Evolutionary conservation across 2,329 filamentous ascomycete species (phyloP).

Genomic region (Aspergillus hiratsukae): DNA sequence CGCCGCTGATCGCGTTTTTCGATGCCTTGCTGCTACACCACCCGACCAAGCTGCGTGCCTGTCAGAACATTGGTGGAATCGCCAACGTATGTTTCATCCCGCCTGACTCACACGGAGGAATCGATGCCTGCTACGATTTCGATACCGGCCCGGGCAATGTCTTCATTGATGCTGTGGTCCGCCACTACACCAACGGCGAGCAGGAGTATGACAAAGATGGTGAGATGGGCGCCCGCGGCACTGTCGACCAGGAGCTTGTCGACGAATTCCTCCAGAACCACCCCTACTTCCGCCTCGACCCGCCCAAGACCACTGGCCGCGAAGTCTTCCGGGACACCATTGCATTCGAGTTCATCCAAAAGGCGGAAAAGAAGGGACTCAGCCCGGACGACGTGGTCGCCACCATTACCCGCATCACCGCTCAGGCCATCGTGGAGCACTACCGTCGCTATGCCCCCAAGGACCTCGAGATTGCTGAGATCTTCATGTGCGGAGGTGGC

Average conservation of each 20-base stretch:
- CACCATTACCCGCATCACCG: conserved; percentile 50
- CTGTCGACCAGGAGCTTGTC: conserved; percentile 49
- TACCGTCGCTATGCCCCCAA: conserved; percentile 48
- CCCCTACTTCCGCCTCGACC: conserved; percentile 47
- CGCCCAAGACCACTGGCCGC: conserved; percentile 56
- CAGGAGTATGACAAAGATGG: conserved; percentile 51
- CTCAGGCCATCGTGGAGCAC: conserved; percentile 54
- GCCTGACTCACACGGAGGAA: conserved; percentile 37
- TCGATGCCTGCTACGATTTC: conserved; percentile 46
- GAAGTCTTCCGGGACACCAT: conserved; percentile 46
- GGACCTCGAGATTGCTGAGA: conserved; percentile 47
- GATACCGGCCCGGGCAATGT: conserved; percentile 55
- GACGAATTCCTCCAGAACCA: conserved; percentile 48
- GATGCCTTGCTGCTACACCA: conserved; percentile 55
- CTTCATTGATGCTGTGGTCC: conserved; percentile 54
- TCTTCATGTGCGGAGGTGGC: conserved; percentile 48
- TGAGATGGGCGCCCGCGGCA: conserved; percentile 47
- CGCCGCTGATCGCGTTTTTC: conserved; percentile 55
- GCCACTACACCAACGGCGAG: conserved; percentile 50
- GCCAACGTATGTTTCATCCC: conserved; percentile 59
- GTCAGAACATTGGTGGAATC: conserved; percentile 60
- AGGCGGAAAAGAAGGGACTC: neutral
- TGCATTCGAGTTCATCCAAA: neutral
- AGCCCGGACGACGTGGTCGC: neutral
- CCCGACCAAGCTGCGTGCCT: conserved; percentile 53